Evolutionary conservation across 768 basidiomycete species (phyloP), one percentile per base, ranked within the genome.

Genomic region (Candolleomyces eurysporus): DNA sequence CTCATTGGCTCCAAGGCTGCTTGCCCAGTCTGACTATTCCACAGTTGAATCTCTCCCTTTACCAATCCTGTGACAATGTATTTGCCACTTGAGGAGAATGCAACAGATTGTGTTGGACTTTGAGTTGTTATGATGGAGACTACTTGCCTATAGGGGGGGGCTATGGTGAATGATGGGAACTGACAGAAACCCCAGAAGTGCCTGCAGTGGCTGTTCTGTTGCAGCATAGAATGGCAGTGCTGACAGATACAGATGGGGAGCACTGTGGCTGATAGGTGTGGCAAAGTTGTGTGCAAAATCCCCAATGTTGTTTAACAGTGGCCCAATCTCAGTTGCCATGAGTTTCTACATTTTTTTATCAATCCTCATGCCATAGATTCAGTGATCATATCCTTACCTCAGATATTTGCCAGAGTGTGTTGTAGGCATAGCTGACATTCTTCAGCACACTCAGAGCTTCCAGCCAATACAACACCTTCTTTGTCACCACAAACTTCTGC

Each of bases 391-490:
- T 32, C 5, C 32, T 32, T 40, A 58, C 67, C 63, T 52, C 7
- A 42, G 57, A 13, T 57, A 22, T 19, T 45, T 40, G 1, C 49
- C 45, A 31, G 60, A 45, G 10, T 57, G 43, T 22, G 55, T 17
- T 16, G 39, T 16, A 5, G 45, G 62, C 39, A 26, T 43, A 16
- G 53, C 55, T 6, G 67, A 31, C n/a, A 30, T 67, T 32, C 39
- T 65, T 67, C 14, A 66, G 48, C 14, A 75, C 59, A 58, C 69
- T 71, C 53, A 76, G 54, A 3, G 67, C 71, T 55, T 76, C 75
- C 22, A 76, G 45, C 75, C 74, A 75, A 49, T 61, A 72, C 14
- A 75, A 59, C 9, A 72, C 48, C 26, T 61, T 48, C 21, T 21
- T 30, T 19, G 9, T 43, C 17, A 4, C 17, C 43, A 58, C 13